A percentile compares a stretch with the other conserved stretches of the same genome.
Conservation (phyloP, 768 basidiomycete species). For the Boletales sp. region DNA sequence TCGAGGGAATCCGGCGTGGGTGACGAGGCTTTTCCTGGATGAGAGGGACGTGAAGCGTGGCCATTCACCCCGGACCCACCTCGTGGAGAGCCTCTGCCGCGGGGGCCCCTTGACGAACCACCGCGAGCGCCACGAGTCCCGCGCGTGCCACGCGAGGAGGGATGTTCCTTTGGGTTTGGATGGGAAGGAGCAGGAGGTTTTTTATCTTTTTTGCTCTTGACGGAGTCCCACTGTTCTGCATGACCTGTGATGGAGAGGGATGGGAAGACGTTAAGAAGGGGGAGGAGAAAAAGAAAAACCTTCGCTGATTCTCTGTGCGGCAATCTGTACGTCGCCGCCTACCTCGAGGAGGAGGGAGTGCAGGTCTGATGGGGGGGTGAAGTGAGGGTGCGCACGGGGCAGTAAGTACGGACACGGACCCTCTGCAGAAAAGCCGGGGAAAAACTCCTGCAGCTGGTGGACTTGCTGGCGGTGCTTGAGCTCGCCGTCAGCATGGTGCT, state of each 20-base stretch:
- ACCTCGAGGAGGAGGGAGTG: slow-evolving; percentile 65
- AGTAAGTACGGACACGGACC: slow-evolving; percentile 38
- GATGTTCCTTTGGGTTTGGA: slow-evolving; percentile 45
- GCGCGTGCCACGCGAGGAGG: slow-evolving; percentile 48
- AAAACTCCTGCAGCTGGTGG: slow-evolving; percentile 64
- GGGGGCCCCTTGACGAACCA: slow-evolving; percentile 48
- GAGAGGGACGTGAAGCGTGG: slow-evolving; percentile 23
- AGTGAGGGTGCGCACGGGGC: slow-evolving; percentile 4
- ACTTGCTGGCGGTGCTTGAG: slow-evolving; percentile 53
- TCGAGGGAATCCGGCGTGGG: slow-evolving; percentile 35
- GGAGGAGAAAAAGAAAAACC: slow-evolving; percentile 37
- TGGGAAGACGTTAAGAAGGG: slow-evolving; percentile 6
- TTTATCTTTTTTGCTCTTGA: slow-evolving; percentile 87
- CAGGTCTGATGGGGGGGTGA: slow-evolving; percentile 47
- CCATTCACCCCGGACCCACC: slow-evolving; percentile 33
- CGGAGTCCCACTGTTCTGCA: slow-evolving; percentile 79
- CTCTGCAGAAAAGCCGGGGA: slow-evolving; percentile 66
- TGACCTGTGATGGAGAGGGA: slow-evolving; percentile 44
- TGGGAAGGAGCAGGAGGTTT: slow-evolving; percentile 45
- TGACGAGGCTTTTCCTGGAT: slow-evolving; percentile 25
- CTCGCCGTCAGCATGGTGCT: slow-evolving; percentile 14
- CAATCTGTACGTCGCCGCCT: slow-evolving; percentile 63
- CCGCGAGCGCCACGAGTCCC: slow-evolving; percentile 61
- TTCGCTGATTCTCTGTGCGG: slow-evolving; percentile 72
- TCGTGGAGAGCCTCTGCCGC: slow-evolving; percentile 40